Evolutionary conservation across 2,329 filamentous ascomycete genomes (phyloP).

Genomic region (Periconia digitata): DNA sequence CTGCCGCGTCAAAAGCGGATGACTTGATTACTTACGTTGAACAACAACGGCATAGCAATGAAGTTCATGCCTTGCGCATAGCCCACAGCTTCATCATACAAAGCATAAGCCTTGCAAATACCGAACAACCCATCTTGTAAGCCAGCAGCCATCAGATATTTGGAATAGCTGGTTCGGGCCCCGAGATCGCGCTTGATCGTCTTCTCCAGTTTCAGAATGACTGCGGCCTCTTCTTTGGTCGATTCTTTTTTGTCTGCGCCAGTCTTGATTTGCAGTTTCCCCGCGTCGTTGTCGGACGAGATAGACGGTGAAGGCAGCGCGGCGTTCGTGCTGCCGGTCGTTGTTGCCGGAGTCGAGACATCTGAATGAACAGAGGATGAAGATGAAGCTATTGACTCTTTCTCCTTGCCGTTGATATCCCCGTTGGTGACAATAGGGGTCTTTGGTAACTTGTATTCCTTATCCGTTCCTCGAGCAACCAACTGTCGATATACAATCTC

Average conservation of each 20-base stretch:
- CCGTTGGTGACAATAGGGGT: slow-evolving; percentile 50
- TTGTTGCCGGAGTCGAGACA: slow-evolving; percentile 63
- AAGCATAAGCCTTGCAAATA: slow-evolving; percentile 94
- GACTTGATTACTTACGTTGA: slow-evolving; percentile 67
- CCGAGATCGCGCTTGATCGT: slow-evolving; percentile 88
- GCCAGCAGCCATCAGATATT: slow-evolving; percentile 87
- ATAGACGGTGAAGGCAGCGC: slow-evolving; percentile 53
- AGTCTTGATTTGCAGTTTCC: slow-evolving; percentile 65
- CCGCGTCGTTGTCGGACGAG: slow-evolving; percentile 57
- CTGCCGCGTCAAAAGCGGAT: slow-evolving; percentile 72
- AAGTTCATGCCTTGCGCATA: slow-evolving; percentile 99
- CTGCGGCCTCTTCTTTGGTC: slow-evolving; percentile 73
- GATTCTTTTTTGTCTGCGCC: slow-evolving; percentile 73
- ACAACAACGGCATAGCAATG: slow-evolving; percentile 90
- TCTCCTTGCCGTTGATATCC: slow-evolving; percentile 56
- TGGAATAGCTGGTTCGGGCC: slow-evolving; percentile 91
- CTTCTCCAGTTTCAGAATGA: slow-evolving; percentile 84
- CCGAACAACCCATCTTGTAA: slow-evolving; percentile 93
- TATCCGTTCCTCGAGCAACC: slow-evolving; percentile 76
- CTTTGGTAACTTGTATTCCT: slow-evolving; percentile 54
- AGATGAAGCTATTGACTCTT: slow-evolving; percentile 72
- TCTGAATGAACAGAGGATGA: slow-evolving; percentile 84
- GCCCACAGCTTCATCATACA: slow-evolving; percentile 91
- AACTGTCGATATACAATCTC: slow-evolving; percentile 86
- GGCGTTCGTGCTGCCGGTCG: slow-evolving; percentile 46